Base-by-base conservation (phyloP, 129 eudicot genomes). In the Ambrosia artemisiifolia region DNA sequence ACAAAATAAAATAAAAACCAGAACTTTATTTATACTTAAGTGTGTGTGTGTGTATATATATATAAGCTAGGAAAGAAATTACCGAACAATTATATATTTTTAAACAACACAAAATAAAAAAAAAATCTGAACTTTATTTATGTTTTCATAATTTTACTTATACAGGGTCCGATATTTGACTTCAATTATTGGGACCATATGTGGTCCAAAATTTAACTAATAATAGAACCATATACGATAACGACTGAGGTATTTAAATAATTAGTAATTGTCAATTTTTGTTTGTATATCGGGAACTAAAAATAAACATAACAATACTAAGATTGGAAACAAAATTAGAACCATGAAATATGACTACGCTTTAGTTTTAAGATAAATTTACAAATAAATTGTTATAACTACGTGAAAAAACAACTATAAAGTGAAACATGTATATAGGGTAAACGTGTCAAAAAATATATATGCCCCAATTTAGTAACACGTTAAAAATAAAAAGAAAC, bases 161-260 rank as follows among this genome's bases (percentile, higher is more conserved):
- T 60, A 60, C 19, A 7, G 65, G 65, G 65, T 30, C 65, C 65
- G 65, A 14, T 60, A 12, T 60, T 60, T 60, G 65, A 60, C 65
- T 60, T 60, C 43, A 60, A 60, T 32, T 60, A 60, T 13, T 11
- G 20, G 65, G 65, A 59, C 64, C 64, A 60, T 13, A 57, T 57
- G 28, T 60, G 65, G 42, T 33, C 65, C 65, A 32, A 33, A 60
- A 32, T 4, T 32, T 32, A 30, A 60, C 43, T 60, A n/a, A 59
- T 59, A 59, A 30, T 60, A 32, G 65, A 59, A 60, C 65, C 18
- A 32, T 32, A 32, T 12, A 59, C 42, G 42, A 32, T 13, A 60
- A 32, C 63, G 63, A 60, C 19, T 32, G 19, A 32, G n/a, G 13
- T 32, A 32, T 24, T 24, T 30, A 11, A 32, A 11, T 30, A 59